phyloP scores from a whole-genome alignment of 176 grass and related monocot species.

The Oryza coarctata region DNA sequence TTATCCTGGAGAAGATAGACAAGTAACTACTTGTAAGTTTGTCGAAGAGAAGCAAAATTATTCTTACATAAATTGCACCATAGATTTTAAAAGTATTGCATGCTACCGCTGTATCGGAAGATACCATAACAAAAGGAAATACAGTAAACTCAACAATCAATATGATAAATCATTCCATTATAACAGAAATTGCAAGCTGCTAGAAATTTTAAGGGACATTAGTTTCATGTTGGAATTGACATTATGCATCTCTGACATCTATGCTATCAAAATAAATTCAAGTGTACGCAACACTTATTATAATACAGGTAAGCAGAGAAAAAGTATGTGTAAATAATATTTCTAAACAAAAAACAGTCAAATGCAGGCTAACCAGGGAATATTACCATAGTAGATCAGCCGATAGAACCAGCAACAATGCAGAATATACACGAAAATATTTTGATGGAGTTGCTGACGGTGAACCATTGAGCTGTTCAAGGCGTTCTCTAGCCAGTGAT shows the following conservation, averaged over 20 bases:
- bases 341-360: slow-evolving; percentile 21
- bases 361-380: slow-evolving; percentile 45
- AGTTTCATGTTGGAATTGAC: neutral
- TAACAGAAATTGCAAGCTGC: neutral
- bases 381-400: slow-evolving; percentile 93
- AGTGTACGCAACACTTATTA: neutral
- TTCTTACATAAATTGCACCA: neutral
- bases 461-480: slow-evolving; percentile 83
- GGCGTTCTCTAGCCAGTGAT: slow-evolving; percentile 84
- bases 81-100: slow-evolving; percentile 14
- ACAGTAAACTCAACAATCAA: neutral
- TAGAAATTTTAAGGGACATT: neutral
- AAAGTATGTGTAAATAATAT: neutral
- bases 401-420: slow-evolving; percentile 76
- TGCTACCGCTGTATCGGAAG: neutral
- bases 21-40: slow-evolving; percentile 19
- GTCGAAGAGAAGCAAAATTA: slow-evolving; percentile 34
- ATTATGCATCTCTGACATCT: slow-evolving; percentile 19
- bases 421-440: slow-evolving; percentile 86
- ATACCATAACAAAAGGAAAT: neutral
- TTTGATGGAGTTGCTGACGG: slow-evolving; percentile 81
- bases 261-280: slow-evolving; percentile 20
- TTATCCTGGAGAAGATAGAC: slow-evolving; percentile 67
- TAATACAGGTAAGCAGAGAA: neutral
- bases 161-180: neutral